Conservation (phyloP, 2,329 filamentous ascomycete genomes). For the Ophiostoma tasmaniense region DNA sequence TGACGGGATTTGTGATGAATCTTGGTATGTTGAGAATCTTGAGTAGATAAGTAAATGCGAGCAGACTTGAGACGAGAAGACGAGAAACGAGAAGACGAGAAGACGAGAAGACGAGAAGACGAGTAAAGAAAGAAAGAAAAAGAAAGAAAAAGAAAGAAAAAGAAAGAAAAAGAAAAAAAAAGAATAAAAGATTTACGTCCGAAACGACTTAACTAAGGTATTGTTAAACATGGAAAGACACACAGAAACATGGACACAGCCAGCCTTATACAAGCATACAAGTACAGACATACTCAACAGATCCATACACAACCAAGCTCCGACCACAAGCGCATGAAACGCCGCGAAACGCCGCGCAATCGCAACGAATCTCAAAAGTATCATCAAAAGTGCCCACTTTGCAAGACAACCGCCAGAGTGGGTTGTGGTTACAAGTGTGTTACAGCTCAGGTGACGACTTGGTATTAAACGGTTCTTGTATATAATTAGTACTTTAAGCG, state of each 20-base stretch:
- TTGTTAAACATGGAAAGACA: background rate
- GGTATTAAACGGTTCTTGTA: too few species aligned
- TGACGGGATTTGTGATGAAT: too few species aligned
- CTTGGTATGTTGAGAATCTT: background rate
- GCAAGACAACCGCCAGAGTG: background rate
- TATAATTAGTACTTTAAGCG: too few species aligned
- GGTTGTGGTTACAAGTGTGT: background rate
- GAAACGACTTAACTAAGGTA: too few species aligned
- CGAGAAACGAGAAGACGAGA: background rate
- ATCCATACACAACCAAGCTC: background rate
- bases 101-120: background rate
- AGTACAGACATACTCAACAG: background rate
- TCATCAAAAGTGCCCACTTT: background rate
- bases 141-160: background rate
- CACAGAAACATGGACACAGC: background rate
- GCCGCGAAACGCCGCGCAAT: background rate
- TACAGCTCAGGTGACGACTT: background rate
- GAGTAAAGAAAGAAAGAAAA: background rate
- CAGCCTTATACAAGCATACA: background rate
- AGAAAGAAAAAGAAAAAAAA: background rate
- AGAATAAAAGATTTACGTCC: too few species aligned
- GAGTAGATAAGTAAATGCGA: background rate
- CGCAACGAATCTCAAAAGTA: background rate
- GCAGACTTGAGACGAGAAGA: background rate
- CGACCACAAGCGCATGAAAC: background rate